Conservation (phyloP, 225 moss, liverwort and hornwort genomes). For the Asterella californica region DNA sequence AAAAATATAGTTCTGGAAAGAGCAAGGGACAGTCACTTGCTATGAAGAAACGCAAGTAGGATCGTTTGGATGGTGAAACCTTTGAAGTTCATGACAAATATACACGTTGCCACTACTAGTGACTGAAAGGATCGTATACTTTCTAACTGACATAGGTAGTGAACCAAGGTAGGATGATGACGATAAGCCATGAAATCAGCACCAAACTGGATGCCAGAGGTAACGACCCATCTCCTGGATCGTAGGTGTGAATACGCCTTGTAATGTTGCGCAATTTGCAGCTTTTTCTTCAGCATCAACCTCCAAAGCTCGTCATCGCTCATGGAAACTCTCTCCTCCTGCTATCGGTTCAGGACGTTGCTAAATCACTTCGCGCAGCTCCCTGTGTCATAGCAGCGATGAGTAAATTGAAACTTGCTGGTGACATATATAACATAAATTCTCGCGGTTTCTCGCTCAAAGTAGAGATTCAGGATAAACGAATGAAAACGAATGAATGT, state of each 20-base stretch:
- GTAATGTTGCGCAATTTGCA: no score
- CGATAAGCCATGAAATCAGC: no score
- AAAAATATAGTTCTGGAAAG: neutral
- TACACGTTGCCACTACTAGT: neutral
- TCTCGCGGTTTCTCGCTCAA: no score
- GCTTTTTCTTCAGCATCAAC: no score
- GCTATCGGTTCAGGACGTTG: neutral
- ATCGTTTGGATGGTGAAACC: neutral
- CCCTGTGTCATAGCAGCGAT: neutral
- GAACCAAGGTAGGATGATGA: conserved; percentile 89
- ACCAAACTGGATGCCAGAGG: no score
- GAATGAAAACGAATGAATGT: no score
- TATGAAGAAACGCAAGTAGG: no score
- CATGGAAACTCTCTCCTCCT: conserved; percentile 57
- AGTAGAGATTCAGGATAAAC: neutral
- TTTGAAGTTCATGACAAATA: neutral
- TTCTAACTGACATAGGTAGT: conserved; percentile 53
- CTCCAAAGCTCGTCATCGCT: conserved; percentile 54
- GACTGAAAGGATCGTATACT: no score
- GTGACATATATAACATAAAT: no score
- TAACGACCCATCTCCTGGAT: no score
- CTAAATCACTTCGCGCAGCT: no score
- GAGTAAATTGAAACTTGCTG: neutral
- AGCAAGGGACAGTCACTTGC: neutral
- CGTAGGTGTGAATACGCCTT: no score